These are phyloP conservation scores for Neurospora africana DNA, from an alignment of 495 filamentous ascomycete species.

Conservation along the genomic window DNA sequence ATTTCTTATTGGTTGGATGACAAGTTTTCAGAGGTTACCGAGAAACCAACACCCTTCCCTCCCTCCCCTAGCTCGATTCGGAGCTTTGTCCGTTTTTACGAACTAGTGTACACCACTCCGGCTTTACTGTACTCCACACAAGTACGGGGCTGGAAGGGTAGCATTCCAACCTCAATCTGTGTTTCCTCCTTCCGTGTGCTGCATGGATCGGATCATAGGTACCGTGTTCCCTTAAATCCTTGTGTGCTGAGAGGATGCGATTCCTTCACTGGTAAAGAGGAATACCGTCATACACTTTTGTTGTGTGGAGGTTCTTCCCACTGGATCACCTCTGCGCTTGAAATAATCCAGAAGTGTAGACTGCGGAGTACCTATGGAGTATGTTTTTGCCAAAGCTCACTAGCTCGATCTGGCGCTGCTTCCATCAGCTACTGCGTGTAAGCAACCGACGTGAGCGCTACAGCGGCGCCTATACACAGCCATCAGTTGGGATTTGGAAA, in stretches of 20 bases:
- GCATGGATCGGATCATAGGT: neutral
- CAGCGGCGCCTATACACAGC: neutral
- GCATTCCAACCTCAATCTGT: neutral
- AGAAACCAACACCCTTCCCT: neutral
- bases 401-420: neutral
- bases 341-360: neutral
- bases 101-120: neutral
- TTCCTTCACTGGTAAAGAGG: neutral
- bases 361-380: neutral
- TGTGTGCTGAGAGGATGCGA: neutral
- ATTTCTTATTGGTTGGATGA: neutral
- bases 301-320: neutral
- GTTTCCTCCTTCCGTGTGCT: neutral
- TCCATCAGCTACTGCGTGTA: neutral
- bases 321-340: neutral
- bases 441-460: neutral
- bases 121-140: neutral
- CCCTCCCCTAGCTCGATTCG: neutral
- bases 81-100: neutral
- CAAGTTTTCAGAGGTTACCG: neutral
- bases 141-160: neutral
- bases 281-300: neutral
- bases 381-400: neutral
- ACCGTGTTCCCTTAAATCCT: neutral
- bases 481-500: neutral